Percentiles rank a stretch among this genome's conserved stretches.
Conservation (phyloP, 2,329 filamentous ascomycete genomes). For the Periconia sp. region DNA sequence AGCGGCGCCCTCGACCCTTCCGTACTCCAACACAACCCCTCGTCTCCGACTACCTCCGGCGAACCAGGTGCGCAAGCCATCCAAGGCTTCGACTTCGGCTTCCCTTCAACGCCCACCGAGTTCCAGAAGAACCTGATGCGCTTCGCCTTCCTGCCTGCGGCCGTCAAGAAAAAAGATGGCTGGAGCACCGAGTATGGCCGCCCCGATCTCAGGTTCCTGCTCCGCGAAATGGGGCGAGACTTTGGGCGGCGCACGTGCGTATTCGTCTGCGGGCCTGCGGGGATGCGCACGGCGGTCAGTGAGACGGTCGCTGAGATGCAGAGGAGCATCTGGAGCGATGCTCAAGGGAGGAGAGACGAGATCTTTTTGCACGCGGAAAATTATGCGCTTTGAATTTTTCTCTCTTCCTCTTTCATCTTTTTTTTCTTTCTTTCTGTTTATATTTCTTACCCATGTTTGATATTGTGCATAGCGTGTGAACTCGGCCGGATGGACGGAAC, state of each 20-base stretch:
- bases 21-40: constrained; percentile 38
- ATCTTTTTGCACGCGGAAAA: constrained; percentile 95
- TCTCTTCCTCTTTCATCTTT: neutral
- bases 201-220: constrained; percentile 83
- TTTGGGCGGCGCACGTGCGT: constrained; percentile 83
- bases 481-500: neutral
- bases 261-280: constrained; percentile 87
- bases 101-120: constrained; percentile 79
- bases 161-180: constrained; percentile 62
- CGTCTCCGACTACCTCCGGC: constrained; percentile 4
- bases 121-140: constrained; percentile 90
- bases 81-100: constrained; percentile 60
- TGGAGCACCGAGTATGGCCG: constrained; percentile 93
- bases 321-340: constrained; percentile 77
- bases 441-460: constrained; percentile 11
- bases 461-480: constrained; percentile 32
- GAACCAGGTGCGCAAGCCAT: constrained; percentile 10
- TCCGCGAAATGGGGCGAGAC: constrained; percentile 79
- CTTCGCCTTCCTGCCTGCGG: constrained; percentile 73
- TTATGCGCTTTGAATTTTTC: constrained; percentile 69
- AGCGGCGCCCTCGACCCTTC: constrained; percentile 42
- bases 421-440: neutral
- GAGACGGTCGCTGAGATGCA: constrained; percentile 82
- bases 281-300: constrained; percentile 87
- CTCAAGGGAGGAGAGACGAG: constrained; percentile 69